Conservation (phyloP, 148 eudicot species). For the Cornus suecica region DNA sequence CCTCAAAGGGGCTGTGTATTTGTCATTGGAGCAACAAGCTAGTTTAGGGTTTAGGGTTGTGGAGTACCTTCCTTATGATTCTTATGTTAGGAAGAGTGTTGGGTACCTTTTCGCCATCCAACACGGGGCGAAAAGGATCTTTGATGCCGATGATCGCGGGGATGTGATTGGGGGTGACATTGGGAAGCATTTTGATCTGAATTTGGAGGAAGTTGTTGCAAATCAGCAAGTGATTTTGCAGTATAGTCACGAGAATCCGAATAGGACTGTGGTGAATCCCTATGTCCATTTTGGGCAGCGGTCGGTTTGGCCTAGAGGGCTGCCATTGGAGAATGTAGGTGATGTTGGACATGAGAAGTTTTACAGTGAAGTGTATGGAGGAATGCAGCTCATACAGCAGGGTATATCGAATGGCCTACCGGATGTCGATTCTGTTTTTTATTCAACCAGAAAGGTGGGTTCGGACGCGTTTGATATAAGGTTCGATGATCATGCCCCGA, state of each 20-base stretch:
- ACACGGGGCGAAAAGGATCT: conserved; percentile 33
- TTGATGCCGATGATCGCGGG: conserved; percentile 35
- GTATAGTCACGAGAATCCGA: conserved; percentile 19
- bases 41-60: conserved; percentile 30
- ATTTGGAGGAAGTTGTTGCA: conserved; percentile 17
- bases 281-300: conserved; percentile 40
- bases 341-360: conserved; percentile 31
- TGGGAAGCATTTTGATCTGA: conserved; percentile 34
- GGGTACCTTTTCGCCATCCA: conserved; percentile 38
- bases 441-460: conserved; percentile 28
- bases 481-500: conserved; percentile 34
- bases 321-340: conserved; percentile 38
- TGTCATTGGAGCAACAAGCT: conserved; percentile 34
- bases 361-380: conserved; percentile 22
- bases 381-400: conserved; percentile 34
- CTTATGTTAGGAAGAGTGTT: conserved; percentile 40
- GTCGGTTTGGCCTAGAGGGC: conserved; percentile 41
- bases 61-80: conserved; percentile 30
- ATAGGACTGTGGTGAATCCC: conserved; percentile 35
- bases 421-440: conserved; percentile 35
- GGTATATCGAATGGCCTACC: conserved; percentile 40
- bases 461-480: conserved; percentile 28
- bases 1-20: conserved; percentile 31
- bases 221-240: conserved; percentile 22
- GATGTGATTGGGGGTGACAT: conserved; percentile 27